phyloP scores from a whole-genome alignment of 306 rosid genomes.

The Cyamopsis tetragonoloba region DNA sequence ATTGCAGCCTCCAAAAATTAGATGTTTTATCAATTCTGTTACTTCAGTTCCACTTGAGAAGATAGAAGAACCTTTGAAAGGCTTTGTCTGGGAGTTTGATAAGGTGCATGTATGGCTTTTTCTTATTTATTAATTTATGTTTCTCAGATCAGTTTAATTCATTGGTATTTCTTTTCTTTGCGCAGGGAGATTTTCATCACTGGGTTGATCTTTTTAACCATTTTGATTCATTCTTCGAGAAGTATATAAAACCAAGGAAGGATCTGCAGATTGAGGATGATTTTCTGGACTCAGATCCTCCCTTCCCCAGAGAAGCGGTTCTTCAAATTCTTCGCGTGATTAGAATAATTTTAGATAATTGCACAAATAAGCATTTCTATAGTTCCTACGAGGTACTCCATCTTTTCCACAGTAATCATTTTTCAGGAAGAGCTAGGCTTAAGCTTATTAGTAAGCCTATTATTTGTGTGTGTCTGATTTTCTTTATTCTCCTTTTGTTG shows the following conservation, averaged over 20 bases:
- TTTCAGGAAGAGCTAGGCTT: too few species aligned
- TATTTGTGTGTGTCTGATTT: background rate
- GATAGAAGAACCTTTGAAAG: constrained; percentile 78
- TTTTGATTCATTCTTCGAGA: constrained; percentile 97
- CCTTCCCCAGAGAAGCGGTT: constrained; percentile 85
- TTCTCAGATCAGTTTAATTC: constrained; percentile 32
- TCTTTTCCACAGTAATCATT: background rate
- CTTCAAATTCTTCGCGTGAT: constrained; percentile 90
- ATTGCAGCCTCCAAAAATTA: constrained; percentile 88
- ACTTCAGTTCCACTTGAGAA: constrained; percentile 81
- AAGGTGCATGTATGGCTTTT: constrained; percentile 57
- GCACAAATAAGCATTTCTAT: constrained; percentile 94
- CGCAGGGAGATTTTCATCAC: constrained; percentile 99
- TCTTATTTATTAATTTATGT: constrained; percentile 15
- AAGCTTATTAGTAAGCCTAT: too few species aligned
- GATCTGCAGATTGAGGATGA: constrained; percentile 83
- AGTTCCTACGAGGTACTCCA: constrained; percentile 84
- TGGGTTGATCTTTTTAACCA: constrained; percentile 97
- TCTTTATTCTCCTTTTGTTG: background rate
- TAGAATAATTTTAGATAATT: constrained; percentile 88
- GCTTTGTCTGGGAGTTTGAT: constrained; percentile 89
- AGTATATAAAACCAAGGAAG: constrained; percentile 82
- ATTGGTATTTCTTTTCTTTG: constrained; percentile 28
- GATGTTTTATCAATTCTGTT: constrained; percentile 69
- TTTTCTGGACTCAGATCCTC: constrained; percentile 72